Evolutionary conservation across 139 green algal species (phyloP), one percentile per base, ranked within the genome.

Genomic region (Trebouxia sp.): DNA sequence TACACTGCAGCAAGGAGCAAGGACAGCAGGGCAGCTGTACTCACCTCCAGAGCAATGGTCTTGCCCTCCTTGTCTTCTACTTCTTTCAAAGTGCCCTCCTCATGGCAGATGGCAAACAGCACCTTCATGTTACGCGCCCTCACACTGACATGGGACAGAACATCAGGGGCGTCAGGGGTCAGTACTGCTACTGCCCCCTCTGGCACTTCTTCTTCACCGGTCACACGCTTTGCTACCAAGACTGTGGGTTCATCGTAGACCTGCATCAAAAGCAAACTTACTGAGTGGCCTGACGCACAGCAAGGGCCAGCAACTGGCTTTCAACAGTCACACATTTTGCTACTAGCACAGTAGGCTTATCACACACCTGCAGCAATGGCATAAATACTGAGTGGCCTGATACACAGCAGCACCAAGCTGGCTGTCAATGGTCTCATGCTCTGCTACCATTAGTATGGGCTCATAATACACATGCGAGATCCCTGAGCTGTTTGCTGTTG

Each of bases 151-250:
- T 98, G 95, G 12, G 87, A 94, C 79, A 98, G 87, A 58, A 98
- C 93, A 81, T 98, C 95, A 0, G 93, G 93, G 1, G 94, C 91
- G 65, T 97, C 92, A 15, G 89, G 86, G 3, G 94, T 96, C 12
- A 98, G 84, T 83, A 98, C 88, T 5, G 88, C 94, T 41, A 98
- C 92, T 28, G 86, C 89, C n/a, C 94, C 93, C 78, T 93, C 89
- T 17, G 95, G 95, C 78, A 98, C 94, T 89, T 98, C 95, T 87
- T 98, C 95, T 87, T 98, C 94, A 79, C 95, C 92, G 14, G 89
- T 94, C 48, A 97, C 90, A 65, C 92, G 89, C 78, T 93, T 78
- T 10, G 91, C 94, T 26, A 98, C 50, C 56, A 98, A 87, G 26
- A 98, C 87, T 1, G 94, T 98, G 43, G 95, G 91, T 70, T 90